Percentiles rank a stretch among this genome's conserved stretches.
Evolutionary conservation across 192 early-diverging fungal genomes (phyloP).

Genomic region (Entomortierella parvispora): DNA sequence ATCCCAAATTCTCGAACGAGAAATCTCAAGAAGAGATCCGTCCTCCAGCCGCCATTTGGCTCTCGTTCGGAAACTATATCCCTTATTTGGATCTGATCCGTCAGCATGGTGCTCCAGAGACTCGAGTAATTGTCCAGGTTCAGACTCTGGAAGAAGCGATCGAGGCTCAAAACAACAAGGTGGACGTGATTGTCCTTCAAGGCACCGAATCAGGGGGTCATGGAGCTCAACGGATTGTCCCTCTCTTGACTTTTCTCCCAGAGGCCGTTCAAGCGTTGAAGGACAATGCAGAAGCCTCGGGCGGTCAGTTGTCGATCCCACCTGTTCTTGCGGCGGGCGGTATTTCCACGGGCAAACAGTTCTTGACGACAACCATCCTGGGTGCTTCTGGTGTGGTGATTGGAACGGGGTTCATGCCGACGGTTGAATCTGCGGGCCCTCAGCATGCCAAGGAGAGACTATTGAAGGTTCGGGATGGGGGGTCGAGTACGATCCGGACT

Average conservation of each 20-base stretch:
- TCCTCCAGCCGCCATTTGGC: constrained; percentile 57
- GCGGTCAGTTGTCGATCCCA: constrained; percentile 5
- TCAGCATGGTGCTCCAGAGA: constrained; percentile 18
- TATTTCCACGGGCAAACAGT: constrained; percentile 24
- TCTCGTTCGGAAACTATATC: constrained; percentile 56
- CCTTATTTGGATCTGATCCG: constrained; percentile 42
- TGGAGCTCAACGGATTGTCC: constrained; percentile 27
- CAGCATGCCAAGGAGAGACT: constrained; percentile 51
- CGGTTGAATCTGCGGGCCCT: constrained; percentile 21
- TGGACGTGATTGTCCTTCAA: constrained; percentile 62
- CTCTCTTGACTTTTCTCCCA: constrained; percentile 44
- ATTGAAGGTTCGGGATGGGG: constrained; percentile 52
- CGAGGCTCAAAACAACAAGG: constrained; percentile 41
- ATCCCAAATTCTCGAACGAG: not conserved
- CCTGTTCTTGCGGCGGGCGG: constrained; percentile 49
- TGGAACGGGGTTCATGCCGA: constrained; percentile 56
- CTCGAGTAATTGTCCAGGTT: constrained; percentile 57
- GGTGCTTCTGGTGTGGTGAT: constrained; percentile 57
- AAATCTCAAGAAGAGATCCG: not conserved
- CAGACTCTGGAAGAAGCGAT: constrained; percentile 58
- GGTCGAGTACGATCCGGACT: constrained; percentile 49
- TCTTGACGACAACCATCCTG: constrained; percentile 25
- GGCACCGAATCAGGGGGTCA: constrained; percentile 62
- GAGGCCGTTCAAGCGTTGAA: constrained; percentile 33
- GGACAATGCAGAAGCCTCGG: not conserved